These are phyloP conservation scores for Populus nigra DNA, from an alignment of 345 rosid genomes.

Conservation along the genomic window DNA sequence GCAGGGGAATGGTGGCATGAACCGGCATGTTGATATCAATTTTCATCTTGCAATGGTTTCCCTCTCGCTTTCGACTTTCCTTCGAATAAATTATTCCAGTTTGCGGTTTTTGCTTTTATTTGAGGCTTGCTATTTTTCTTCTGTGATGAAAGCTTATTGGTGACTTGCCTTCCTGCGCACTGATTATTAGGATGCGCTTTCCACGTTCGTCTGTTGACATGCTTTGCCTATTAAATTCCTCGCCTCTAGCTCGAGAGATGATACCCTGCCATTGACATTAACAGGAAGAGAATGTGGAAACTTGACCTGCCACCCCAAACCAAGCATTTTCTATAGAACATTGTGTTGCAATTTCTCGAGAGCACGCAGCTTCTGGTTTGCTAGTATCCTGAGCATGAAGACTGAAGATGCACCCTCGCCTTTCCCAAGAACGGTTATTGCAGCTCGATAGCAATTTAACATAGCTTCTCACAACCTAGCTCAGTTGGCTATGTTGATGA, in stretches of 20 bases:
- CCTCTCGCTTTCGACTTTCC: neutral
- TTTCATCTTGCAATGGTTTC: neutral
- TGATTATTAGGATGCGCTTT: neutral
- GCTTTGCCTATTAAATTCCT: neutral
- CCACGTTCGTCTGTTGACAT: neutral
- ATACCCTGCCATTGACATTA: neutral
- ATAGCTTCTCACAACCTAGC: no score
- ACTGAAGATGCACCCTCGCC: neutral
- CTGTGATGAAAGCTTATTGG: neutral
- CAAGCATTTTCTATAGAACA: neutral
- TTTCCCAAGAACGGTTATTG: neutral
- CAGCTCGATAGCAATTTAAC: neutral
- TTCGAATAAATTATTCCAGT: neutral
- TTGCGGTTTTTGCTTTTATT: neutral
- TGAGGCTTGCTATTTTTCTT: neutral
- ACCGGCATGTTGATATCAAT: neutral
- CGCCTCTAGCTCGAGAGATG: neutral
- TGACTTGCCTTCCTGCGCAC: neutral
- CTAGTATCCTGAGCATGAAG: neutral
- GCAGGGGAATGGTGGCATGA: neutral
- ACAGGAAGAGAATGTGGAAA: neutral
- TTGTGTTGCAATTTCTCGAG: neutral
- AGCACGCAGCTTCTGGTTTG: neutral
- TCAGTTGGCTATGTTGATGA: no score
- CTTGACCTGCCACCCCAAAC: neutral